Evolutionary conservation across 208 protist genomes (phyloP), one percentile per base, ranked within the genome.

Genomic region (Leishmania mexicana): DNA sequence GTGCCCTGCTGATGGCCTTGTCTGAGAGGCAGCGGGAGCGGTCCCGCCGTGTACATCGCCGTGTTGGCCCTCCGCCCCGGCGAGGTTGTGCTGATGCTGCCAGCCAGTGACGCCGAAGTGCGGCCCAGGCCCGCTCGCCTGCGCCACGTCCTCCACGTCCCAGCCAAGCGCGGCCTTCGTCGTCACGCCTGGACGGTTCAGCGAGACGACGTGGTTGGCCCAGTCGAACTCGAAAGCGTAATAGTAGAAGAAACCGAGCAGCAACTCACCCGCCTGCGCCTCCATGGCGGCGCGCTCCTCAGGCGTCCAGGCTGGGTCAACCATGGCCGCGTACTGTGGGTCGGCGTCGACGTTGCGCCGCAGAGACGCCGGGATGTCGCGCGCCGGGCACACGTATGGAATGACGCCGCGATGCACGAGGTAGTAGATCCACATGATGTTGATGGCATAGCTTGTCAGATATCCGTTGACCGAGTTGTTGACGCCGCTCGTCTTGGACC

Each of bases 371-470:
- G 92, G 88, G 35, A 98, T 91, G 65, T 92, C 88, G 35, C 79
- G 81, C 7, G 91, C 78, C 13, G 96, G 96, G 79, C 96, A 92
- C 19, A 97, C 92, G 78, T 96, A 97, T 21, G 88, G 86, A 15
- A 98, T 87, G 31, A 92, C 62, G 49, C 87, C 77, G 35, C 90
- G 87, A 70, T 96, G 93, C 38, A 98, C 89, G n/a, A 98, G 90
- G 79, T 92, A 98, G 80, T 97, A 98, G 54, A 98, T 96, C 92
- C 93, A 98, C 91, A 98, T 89, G 28, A 98, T 96, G 81, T 96
- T 96, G 58, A 98, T 89, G 19, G 95, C 94, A 82, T 98, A 98
- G 83, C 92, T 96, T 42, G 95, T 97, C 73, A 98, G 88, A 77
- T 94, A 97, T 10, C 95, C 95, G 83, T 95, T 94, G 10, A 96